These are phyloP conservation scores for Neurospora sp. DNA, from an alignment of 495 filamentous ascomycete species.

Conservation along the genomic window DNA sequence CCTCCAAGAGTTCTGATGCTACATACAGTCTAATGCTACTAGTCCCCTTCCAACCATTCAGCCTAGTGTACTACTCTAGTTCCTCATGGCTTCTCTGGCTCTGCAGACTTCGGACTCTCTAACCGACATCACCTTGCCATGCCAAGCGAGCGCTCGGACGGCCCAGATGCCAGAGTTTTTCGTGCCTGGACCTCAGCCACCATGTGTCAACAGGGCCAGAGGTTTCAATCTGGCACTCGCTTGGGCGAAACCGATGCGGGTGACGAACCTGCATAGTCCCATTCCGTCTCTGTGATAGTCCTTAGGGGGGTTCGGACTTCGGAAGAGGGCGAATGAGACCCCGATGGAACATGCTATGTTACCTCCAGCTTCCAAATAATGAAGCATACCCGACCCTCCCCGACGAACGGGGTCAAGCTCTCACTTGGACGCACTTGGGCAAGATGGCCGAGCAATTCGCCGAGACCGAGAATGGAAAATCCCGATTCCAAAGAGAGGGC, in stretches of 20 bases:
- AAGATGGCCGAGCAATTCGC: neutral
- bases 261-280: neutral
- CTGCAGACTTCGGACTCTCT: neutral
- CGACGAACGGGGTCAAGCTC: neutral
- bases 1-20: neutral
- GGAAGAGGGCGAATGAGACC: neutral
- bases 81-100: neutral
- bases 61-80: neutral
- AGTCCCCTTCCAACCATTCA: neutral
- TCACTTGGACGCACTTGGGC: neutral
- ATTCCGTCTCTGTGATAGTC: neutral
- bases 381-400: neutral
- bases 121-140: neutral
- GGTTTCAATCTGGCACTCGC: neutral
- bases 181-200: neutral
- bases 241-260: neutral
- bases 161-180: neutral
- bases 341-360: neutral
- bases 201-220: neutral
- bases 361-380: neutral
- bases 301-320: neutral
- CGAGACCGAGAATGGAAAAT: too few species aligned
- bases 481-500: neutral
- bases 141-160: neutral
- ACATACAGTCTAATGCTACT: neutral